A percentile compares a stretch with the other conserved stretches of the same genome.
Conservation (phyloP, 176 grass and related monocot genomes). For the Ensete glaucum region DNA sequence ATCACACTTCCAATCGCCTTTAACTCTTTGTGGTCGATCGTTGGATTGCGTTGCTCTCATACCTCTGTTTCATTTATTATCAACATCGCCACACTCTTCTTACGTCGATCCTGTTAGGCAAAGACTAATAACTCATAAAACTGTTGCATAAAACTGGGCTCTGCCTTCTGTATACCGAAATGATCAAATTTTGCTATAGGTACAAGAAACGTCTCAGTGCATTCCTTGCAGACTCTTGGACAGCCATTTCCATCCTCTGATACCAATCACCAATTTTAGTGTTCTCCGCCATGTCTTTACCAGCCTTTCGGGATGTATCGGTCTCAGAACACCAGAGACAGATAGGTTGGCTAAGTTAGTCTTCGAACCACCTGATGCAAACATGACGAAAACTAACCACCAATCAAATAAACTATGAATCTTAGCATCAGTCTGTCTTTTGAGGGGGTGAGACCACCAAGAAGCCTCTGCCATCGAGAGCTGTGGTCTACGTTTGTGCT, state of each 20-base stretch:
- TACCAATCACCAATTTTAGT: constrained; percentile 83
- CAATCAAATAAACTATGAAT: not conserved
- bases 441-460: constrained; percentile 37
- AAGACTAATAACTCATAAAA: not conserved
- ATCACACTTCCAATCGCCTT: too few relatives aligned
- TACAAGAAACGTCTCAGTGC: constrained; percentile 1
- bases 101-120: not conserved
- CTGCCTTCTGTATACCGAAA: not conserved
- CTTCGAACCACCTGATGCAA: constrained; percentile 57
- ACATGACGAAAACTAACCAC: not conserved
- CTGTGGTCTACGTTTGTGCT: constrained; percentile 65
- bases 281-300: constrained; percentile 85
- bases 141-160: not conserved
- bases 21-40: too few relatives aligned
- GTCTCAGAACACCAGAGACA: constrained; percentile 85
- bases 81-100: too few relatives aligned
- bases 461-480: constrained; percentile 69
- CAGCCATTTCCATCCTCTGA: constrained; percentile 63
- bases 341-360: constrained; percentile 92
- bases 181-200: not conserved
- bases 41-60: too few relatives aligned
- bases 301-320: constrained; percentile 70
- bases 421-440: not conserved
- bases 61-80: too few relatives aligned
- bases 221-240: constrained; percentile 67